Percentiles rank a stretch among this genome's conserved stretches.
phyloP scores from a whole-genome alignment of 2,329 filamentous ascomycete genomes.

The Ophiocordyceps camponoti-saundersi region DNA sequence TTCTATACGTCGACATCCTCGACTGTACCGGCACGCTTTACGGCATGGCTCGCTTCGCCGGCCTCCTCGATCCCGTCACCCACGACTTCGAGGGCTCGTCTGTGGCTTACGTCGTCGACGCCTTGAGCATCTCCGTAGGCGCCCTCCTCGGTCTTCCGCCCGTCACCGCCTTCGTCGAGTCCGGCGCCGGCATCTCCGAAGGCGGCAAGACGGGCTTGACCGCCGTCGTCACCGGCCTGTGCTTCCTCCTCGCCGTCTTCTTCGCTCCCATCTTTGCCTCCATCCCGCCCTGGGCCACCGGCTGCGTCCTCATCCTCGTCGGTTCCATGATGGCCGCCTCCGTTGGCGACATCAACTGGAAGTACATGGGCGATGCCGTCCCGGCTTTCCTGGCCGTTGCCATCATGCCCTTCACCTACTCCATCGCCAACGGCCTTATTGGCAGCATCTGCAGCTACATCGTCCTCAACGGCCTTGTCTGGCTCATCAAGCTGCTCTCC shows the following conservation, averaged over 20 bases:
- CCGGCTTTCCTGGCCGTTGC: conserved; percentile 74
- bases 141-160: conserved; percentile 63
- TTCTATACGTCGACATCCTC: conserved; percentile 80
- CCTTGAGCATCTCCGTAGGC: conserved; percentile 61
- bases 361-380: conserved; percentile 66
- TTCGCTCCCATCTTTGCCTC: conserved; percentile 84
- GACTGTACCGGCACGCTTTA: conserved; percentile 78
- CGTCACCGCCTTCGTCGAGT: conserved; percentile 76
- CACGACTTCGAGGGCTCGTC: conserved; percentile 80
- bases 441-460: conserved; percentile 65
- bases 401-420: conserved; percentile 82
- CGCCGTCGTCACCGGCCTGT: conserved; percentile 59
- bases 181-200: conserved; percentile 78
- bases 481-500: conserved; percentile 47
- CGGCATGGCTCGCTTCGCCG: conserved; percentile 74
- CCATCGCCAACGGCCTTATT: conserved; percentile 74
- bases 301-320: conserved; percentile 73
- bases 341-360: conserved; percentile 76
- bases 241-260: conserved; percentile 77
- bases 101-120: conserved; percentile 70
- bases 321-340: conserved; percentile 75
- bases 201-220: conserved; percentile 77
- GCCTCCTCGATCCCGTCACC: conserved; percentile 63
- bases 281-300: conserved; percentile 79
- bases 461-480: conserved; percentile 55